These are phyloP conservation scores for Taphrina wiesneri DNA, from an alignment of 1,139 yeast genomes.

Conservation along the genomic window DNA sequence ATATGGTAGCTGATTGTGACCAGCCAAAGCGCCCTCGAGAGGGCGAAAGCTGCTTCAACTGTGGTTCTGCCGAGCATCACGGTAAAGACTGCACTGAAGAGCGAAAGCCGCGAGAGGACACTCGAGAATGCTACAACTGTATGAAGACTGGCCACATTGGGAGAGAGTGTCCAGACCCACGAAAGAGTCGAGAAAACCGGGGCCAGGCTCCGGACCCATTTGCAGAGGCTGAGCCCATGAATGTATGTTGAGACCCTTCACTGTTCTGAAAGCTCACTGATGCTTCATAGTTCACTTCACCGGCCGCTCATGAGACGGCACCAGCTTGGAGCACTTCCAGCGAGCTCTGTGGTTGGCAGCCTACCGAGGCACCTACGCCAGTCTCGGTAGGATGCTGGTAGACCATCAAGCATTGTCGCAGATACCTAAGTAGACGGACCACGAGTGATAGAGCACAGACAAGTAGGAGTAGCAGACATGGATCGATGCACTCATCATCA, in stretches of 20 bases:
- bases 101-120: conserved; percentile 9
- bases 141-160: conserved; percentile 9
- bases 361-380: not conserved
- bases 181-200: not conserved
- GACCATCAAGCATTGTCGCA: no score
- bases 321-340: not conserved
- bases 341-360: not conserved
- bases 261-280: not conserved
- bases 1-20: conserved; percentile 8
- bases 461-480: no score
- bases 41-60: conserved; percentile 9
- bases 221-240: not conserved
- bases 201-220: not conserved
- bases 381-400: not conserved
- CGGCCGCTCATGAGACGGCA: not conserved
- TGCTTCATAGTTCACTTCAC: not conserved
- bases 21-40: not conserved
- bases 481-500: no score
- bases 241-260: not conserved
- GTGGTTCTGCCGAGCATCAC: conserved; percentile 1
- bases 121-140: conserved; percentile 11
- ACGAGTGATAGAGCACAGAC: no score
- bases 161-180: conserved; percentile 19
- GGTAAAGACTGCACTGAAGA: conserved; percentile 5
- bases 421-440: no score